phyloP scores from a whole-genome alignment of 331 rosid species.

The Pyracantha coccinea region DNA sequence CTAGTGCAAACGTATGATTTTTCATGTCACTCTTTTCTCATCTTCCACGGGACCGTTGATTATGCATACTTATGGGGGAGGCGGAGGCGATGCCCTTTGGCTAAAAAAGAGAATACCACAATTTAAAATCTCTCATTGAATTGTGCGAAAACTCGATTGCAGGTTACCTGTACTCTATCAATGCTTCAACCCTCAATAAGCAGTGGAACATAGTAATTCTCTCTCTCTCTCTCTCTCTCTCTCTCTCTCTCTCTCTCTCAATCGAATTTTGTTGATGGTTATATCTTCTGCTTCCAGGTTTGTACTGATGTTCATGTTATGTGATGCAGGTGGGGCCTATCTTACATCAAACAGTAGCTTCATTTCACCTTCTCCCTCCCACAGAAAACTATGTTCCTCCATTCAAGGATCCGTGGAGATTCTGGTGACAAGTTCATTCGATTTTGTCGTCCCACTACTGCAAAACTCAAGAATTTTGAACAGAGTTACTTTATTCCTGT shows the following conservation, averaged over 20 bases:
- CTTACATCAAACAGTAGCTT: slow-evolving; percentile 54
- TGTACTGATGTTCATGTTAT: not conserved
- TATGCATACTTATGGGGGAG: not conserved
- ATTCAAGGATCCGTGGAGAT: slow-evolving; percentile 97
- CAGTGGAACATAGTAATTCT: slow-evolving; percentile 35
- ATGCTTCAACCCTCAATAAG: slow-evolving; percentile 83
- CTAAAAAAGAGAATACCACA: not conserved
- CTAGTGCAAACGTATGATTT: not conserved
- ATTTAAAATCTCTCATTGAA: not conserved
- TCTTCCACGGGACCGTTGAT: not conserved
- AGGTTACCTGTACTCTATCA: slow-evolving; percentile 80
- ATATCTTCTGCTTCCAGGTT: not conserved
- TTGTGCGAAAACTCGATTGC: slow-evolving; percentile 18
- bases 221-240: slow-evolving; percentile 15
- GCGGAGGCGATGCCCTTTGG: not conserved
- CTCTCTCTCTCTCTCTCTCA: not conserved
- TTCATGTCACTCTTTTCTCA: not conserved
- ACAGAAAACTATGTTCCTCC: slow-evolving; percentile 90
- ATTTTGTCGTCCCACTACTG: not conserved
- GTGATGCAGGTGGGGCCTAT: slow-evolving; percentile 78
- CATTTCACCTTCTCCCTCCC: slow-evolving; percentile 75
- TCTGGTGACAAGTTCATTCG: slow-evolving; percentile 57
- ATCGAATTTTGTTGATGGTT: not conserved
- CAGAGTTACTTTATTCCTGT: not conserved
- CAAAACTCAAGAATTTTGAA: not conserved